Conservation (phyloP, 2,329 filamentous ascomycete species). For the Fusarium liriodendri region DNA sequence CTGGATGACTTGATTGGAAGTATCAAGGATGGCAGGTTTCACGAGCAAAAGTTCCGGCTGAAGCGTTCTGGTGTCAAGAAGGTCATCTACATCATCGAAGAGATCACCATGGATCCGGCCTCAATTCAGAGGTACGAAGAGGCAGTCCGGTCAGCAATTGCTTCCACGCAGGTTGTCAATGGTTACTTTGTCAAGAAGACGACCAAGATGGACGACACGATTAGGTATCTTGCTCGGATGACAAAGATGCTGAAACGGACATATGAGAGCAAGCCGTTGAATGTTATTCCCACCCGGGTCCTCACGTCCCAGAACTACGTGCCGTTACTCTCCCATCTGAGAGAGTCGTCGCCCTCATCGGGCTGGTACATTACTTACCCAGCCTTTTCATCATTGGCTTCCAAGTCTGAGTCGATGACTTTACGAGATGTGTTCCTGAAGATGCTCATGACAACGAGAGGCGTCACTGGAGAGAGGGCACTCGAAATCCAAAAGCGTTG, state of each 20-base stretch:
- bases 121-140: conserved; percentile 70
- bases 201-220: conserved; percentile 79
- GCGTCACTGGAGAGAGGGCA: conserved; percentile 81
- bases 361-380: conserved; percentile 75
- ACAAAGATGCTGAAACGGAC: conserved; percentile 73
- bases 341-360: conserved; percentile 59
- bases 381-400: conserved; percentile 77
- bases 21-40: conserved; percentile 85
- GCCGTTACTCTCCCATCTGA: conserved; percentile 69
- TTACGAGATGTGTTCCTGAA: conserved; percentile 82
- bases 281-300: conserved; percentile 74
- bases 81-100: conserved; percentile 83
- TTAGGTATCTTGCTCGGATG: conserved; percentile 79
- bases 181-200: conserved; percentile 85
- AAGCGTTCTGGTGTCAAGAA: conserved; percentile 78
- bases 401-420: conserved; percentile 80
- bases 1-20: conserved; percentile 83
- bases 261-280: conserved; percentile 69
- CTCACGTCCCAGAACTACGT: conserved; percentile 75
- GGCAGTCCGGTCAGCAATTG: conserved; percentile 77
- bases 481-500: conserved; percentile 83
- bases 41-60: conserved; percentile 86
- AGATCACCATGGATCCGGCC: conserved; percentile 70
- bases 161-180: conserved; percentile 81
- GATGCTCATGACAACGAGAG: conserved; percentile 86